These are phyloP conservation scores for Lodderomyces parapsilosis DNA, from an alignment of 1,139 yeast genomes.

Conservation along the genomic window DNA sequence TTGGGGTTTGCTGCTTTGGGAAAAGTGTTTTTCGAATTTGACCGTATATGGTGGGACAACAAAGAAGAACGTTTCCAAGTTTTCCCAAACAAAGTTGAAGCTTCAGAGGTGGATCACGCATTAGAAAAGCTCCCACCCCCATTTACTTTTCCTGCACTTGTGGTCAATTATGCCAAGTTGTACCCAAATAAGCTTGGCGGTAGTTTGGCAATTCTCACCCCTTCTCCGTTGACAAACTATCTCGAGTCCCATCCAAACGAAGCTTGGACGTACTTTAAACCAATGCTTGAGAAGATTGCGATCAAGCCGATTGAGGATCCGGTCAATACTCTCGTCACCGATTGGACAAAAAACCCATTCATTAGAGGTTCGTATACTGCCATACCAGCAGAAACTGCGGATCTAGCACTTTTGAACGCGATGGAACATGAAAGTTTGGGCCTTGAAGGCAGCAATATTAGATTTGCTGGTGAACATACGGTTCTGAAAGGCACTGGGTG, in stretches of 20 bases:
- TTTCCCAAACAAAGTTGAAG: conserved; percentile 23
- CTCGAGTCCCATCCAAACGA: conserved; percentile 34
- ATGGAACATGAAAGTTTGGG: conserved; percentile 33
- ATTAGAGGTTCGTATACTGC: conserved; percentile 64
- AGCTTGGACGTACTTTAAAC: conserved; percentile 42
- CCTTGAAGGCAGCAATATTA: conserved; percentile 22
- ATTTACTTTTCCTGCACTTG: conserved; percentile 7
- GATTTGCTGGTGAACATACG: conserved; percentile 89
- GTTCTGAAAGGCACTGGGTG: conserved; percentile 67
- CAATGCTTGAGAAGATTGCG: conserved; percentile 31
- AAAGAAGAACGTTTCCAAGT: conserved; percentile 52
- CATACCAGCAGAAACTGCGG: conserved; percentile 11
- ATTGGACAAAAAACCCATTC: conserved; percentile 72
- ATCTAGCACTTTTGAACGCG: conserved; percentile 45
- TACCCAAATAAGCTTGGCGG: conserved; percentile 10
- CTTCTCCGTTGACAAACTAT: conserved; percentile 64
- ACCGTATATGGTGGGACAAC: conserved; percentile 62
- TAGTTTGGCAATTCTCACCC: conserved; percentile 60
- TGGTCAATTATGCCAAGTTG: conserved; percentile 19
- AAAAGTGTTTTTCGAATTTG: conserved; percentile 74
- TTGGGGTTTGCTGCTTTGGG: conserved; percentile 75
- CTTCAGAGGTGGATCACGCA: too few species aligned
- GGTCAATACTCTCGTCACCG: conserved; percentile 49
- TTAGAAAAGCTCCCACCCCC: conserved; percentile 11
- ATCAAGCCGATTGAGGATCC: conserved; percentile 38